Conservation (phyloP, 208 protist genomes). For the Leptomonas seymouri region DNA sequence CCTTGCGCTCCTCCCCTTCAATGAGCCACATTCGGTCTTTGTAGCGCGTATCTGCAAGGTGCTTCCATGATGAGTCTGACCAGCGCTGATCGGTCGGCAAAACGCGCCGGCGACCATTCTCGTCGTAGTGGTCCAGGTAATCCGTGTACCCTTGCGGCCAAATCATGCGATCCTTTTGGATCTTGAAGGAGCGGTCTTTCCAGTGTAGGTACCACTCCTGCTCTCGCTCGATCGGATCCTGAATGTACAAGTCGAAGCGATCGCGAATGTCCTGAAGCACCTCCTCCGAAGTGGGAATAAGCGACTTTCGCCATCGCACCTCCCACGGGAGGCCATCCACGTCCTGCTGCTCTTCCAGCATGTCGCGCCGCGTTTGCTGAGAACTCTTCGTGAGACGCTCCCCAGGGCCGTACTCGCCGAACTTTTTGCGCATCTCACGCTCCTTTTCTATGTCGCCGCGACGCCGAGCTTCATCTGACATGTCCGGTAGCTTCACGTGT, state of each 20-base stretch:
- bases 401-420: conserved; percentile 79
- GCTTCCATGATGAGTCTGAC: conserved; percentile 91
- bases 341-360: conserved; percentile 89
- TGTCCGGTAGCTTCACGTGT: conserved; percentile 70
- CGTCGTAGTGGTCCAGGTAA: conserved; percentile 92
- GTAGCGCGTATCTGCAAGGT: conserved; percentile 87
- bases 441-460: conserved; percentile 84
- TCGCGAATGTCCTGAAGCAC: conserved; percentile 90
- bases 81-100: conserved; percentile 87
- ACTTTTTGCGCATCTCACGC: conserved; percentile 69
- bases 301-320: conserved; percentile 79
- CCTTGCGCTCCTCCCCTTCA: conserved; percentile 86
- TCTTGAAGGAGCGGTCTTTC: conserved; percentile 88
- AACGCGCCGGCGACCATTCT: conserved; percentile 78
- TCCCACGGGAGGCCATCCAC: conserved; percentile 91
- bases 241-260: conserved; percentile 88
- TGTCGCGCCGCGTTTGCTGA: conserved; percentile 72
- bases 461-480: conserved; percentile 47
- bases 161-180: conserved; percentile 91
- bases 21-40: conserved; percentile 92
- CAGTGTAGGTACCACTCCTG: conserved; percentile 93
- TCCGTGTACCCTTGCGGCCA: conserved; percentile 93
- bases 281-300: conserved; percentile 90
- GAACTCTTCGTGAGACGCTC: conserved; percentile 78
- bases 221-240: conserved; percentile 90